phyloP scores from a whole-genome alignment of 116 monocot species.

The Cymodocea nodosa region DNA sequence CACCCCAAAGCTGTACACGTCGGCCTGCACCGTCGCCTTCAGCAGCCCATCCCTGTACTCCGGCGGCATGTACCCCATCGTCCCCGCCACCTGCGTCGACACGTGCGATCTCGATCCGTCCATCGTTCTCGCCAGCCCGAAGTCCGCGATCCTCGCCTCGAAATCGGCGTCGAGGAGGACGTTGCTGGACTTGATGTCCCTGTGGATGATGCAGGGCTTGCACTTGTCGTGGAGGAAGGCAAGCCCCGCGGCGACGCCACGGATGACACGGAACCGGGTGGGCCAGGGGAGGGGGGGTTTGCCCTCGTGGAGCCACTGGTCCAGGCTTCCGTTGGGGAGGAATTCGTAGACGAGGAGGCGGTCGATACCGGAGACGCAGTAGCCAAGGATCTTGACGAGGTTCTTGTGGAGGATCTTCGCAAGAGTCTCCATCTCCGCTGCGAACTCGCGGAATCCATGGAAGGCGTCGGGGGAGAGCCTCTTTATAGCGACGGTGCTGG shows the following conservation, averaged over 20 bases:
- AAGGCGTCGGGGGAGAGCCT: slow-evolving; percentile 54
- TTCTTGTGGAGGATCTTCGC: slow-evolving; percentile 42
- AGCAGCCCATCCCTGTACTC: slow-evolving; percentile 42
- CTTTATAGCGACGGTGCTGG: slow-evolving; percentile 57
- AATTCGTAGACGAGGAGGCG: slow-evolving; percentile 73
- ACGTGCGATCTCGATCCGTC: slow-evolving; percentile 39
- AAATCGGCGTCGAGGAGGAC: slow-evolving; percentile 14
- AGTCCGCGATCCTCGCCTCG: slow-evolving; percentile 55
- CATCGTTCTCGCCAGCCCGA: slow-evolving; percentile 52
- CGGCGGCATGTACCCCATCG: slow-evolving; percentile 83
- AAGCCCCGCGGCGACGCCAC: slow-evolving; percentile 49
- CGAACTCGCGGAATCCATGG: slow-evolving; percentile 61
- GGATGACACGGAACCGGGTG: slow-evolving; percentile 25
- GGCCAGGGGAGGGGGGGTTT: slow-evolving; percentile 20
- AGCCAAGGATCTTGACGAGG: slow-evolving; percentile 51
- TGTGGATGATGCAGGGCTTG: slow-evolving; percentile 42
- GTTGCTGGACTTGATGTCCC: no score
- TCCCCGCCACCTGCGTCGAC: slow-evolving; percentile 62
- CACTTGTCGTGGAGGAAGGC: slow-evolving; percentile 56
- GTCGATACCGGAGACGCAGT: slow-evolving; percentile 44
- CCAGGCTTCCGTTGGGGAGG: slow-evolving; percentile 43
- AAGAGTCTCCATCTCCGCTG: slow-evolving; percentile 63
- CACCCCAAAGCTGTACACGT: slow-evolving; percentile 83
- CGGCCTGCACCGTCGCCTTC: slow-evolving; percentile 40
- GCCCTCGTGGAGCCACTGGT: slow-evolving; percentile 38